Base-by-base conservation (phyloP, 164 flowering plant genomes). In the Stephania yunnanensis region DNA sequence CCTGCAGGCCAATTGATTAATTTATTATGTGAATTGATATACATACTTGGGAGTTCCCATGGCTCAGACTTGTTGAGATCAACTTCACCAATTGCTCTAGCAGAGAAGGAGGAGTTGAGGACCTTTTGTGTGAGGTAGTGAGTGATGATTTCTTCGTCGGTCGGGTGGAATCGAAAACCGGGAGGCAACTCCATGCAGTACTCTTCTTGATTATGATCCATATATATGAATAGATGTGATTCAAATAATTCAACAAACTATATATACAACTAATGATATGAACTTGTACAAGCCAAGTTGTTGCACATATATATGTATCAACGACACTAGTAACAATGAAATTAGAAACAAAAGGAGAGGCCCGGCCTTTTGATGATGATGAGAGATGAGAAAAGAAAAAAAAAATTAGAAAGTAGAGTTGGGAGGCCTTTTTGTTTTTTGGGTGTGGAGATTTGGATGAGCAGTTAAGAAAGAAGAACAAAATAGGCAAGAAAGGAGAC, bases 141-240 rank as follows among this genome's bases (percentile, higher is more conserved):
- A 9, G 79, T 46, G 3, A 81, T 76, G 66, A 81, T 64, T 61
- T 81, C 84, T 76, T 79, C 84, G 68, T 81, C 84, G 17, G 84
- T 81, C 1, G 84, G 84, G 77, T 81, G 84, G 30, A 81, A 81
- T 66, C 84, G 69, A 64, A 81, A 81, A 71, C 84, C 84, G 58
- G 84, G 81, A 46, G 84, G 84, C 64, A 81, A 73, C 46, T 78
- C 75, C 9, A 77, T 55, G n/a, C 63, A 65, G 11, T 74, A 73
- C 30, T 74, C 76, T 75, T 63, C 64, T 13, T 68, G 25, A 10
- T 73, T 19, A 61, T 20, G 4, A 10, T 76, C 78, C 73, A 76
- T 63, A 4, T 36, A 8, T 55, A 30, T 55, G 61, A 31, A 46
- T 19, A 46, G 46, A 48, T 15, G 12, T 1, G 42, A 10, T 50